Evolutionary conservation across 768 basidiomycete species (phyloP), one percentile per base, ranked within the genome.

Genomic region (Lactarius deliciosus): DNA sequence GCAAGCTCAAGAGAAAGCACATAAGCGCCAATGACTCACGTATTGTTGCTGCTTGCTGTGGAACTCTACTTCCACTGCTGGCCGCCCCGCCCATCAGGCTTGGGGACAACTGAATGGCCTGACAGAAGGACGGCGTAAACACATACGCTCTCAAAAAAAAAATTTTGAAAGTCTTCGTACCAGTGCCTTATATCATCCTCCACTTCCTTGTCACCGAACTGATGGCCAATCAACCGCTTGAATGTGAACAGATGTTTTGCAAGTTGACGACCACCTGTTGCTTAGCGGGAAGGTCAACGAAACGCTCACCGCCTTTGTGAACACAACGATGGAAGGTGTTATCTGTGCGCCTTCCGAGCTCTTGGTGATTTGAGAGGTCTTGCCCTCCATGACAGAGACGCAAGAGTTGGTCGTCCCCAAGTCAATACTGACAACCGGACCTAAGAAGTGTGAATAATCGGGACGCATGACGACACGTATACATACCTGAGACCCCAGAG

Each of bases 341-440:
- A 96, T 98, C 72, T 96, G 88, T 64, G 91, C 92, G 82, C 97
- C 96, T 81, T 98, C 96, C 6, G 96, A 82, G 81, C 98, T 98
- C 80, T 98, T 96, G 72, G 98, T 90, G 70, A 98, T 96, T 71
- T 92, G 90, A 58, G 95, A 86, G 41, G 88, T 90, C 81, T 96
- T 89, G 72, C 94, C 96, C 81, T 98, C 96, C 93, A 96, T 97
- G 69, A 97, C 85, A 57, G 90, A 87, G 65, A 95, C 92, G 77
- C 91, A 94, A 59, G 92, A 94, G 78, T 93, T 92, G 36, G 92
- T 94, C 50, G 92, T 94, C 45, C 94, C 96, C 82, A 98, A 83
- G 81, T 98, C 96, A 81, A 98, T 98, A 81, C 96, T 93, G 77
- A 96, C 83, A 66, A 97, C 94, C 61, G 94, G 92, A 69, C 91